phyloP scores from a whole-genome alignment of 208 protist genomes.

The Kentomonas sorsogonicus region DNA sequence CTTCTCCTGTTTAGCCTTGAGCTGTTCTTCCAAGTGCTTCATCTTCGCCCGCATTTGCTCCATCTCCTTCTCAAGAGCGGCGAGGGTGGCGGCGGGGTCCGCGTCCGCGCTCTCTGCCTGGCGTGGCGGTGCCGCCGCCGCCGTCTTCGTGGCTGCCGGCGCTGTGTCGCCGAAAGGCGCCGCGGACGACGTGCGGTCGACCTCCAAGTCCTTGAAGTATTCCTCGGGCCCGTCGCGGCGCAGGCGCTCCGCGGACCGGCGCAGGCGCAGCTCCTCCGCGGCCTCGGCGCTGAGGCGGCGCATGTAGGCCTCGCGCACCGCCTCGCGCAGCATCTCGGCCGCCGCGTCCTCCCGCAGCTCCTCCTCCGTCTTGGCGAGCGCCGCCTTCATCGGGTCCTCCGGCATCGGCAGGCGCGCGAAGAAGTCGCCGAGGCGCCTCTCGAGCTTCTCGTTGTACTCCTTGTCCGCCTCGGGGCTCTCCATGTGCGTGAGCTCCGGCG shows the following conservation, averaged over 20 bases:
- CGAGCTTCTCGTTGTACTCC: conserved; percentile 37
- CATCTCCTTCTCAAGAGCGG: conserved; percentile 31
- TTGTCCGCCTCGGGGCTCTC: conserved; percentile 78
- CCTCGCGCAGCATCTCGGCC: conserved; percentile 67
- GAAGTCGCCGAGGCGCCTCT: conserved; percentile 49
- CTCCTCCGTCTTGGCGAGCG: conserved; percentile 64
- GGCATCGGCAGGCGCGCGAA: conserved; percentile 72
- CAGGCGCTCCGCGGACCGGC: conserved; percentile 42
- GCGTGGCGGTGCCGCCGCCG: background rate
- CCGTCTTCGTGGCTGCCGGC: background rate
- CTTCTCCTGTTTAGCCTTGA: conserved; percentile 32
- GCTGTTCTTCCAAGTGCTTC: conserved; percentile 39
- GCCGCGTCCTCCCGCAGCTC: conserved; percentile 59
- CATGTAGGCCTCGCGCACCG: conserved; percentile 71
- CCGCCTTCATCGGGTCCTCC: conserved; percentile 71
- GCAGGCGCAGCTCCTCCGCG: conserved; percentile 66
- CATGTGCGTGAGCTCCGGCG: conserved; percentile 72
- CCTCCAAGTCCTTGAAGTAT: conserved; percentile 19
- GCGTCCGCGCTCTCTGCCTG: background rate
- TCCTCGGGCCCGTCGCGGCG: conserved; percentile 14
- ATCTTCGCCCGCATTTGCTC: conserved; percentile 50
- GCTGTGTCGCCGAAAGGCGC: background rate
- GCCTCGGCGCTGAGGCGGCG: conserved; percentile 43
- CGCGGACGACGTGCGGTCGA: background rate
- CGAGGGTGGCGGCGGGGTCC: conserved; percentile 2